Evolutionary conservation across 2,329 filamentous ascomycete genomes (phyloP).

Genomic region (Cercospora zeina): DNA sequence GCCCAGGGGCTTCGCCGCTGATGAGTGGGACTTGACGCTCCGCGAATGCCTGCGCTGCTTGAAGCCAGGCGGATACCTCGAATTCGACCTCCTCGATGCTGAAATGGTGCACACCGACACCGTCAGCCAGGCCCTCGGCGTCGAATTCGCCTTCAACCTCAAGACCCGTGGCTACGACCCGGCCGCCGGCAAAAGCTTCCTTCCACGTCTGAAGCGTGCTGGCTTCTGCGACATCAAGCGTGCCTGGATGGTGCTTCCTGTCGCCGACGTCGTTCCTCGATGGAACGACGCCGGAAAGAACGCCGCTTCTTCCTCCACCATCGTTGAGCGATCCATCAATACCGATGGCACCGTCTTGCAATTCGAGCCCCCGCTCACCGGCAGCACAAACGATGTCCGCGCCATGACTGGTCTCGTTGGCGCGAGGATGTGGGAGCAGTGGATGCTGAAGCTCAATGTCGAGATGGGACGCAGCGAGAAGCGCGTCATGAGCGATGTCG

Average conservation of each 20-base stretch:
- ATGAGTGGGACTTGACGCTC: slow-evolving; percentile 87
- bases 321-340: slow-evolving; percentile 42
- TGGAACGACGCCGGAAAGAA: slow-evolving; percentile 40
- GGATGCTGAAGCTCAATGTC: slow-evolving; percentile 83
- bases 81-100: slow-evolving; percentile 86
- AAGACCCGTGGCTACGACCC: slow-evolving; percentile 89
- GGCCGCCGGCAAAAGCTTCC: slow-evolving; percentile 75
- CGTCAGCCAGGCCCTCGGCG: slow-evolving; percentile 75
- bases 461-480: slow-evolving; percentile 72
- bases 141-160: slow-evolving; percentile 89
- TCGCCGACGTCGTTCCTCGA: slow-evolving; percentile 55
- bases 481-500: slow-evolving; percentile 57
- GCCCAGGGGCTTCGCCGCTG: slow-evolving; percentile 54
- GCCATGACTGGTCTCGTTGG: slow-evolving; percentile 76
- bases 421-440: slow-evolving; percentile 92
- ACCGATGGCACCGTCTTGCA: slow-evolving; percentile 36
- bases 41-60: slow-evolving; percentile 85
- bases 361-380: slow-evolving; percentile 39
- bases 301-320: slow-evolving; percentile 6
- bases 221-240: slow-evolving; percentile 81
- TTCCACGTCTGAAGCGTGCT: slow-evolving; percentile 69
- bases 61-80: slow-evolving; percentile 88
- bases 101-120: slow-evolving; percentile 85
- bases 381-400: slow-evolving; percentile 41
- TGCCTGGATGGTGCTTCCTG: slow-evolving; percentile 84